Evolutionary conservation across 768 basidiomycete genomes (phyloP).

Genomic region (Lentinula boryana): DNA sequence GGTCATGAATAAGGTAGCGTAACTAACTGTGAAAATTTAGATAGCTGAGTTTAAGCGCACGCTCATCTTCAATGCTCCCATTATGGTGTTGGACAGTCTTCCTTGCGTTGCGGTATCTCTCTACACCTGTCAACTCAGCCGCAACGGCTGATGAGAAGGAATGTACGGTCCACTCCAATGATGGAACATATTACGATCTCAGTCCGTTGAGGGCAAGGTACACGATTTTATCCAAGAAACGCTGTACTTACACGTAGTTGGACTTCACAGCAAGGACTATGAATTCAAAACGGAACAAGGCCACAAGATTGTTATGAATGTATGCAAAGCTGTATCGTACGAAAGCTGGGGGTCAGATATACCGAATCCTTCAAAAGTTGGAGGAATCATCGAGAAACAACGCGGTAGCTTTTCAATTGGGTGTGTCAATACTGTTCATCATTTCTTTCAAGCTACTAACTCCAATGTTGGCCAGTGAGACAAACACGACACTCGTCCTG

Average conservation of each 20-base stretch:
- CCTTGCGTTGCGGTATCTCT: not conserved
- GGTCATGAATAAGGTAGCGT: too few species aligned
- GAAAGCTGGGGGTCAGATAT: constrained; percentile 57
- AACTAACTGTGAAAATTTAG: too few species aligned
- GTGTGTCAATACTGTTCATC: constrained; percentile 27
- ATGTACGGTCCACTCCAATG: constrained; percentile 51
- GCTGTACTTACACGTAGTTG: constrained; percentile 6
- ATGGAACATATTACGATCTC: constrained; percentile 61
- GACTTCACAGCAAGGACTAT: constrained; percentile 55
- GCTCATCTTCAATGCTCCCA: not conserved
- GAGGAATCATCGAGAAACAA: constrained; percentile 51
- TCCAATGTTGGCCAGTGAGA: constrained; percentile 29
- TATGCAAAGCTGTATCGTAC: constrained; percentile 50
- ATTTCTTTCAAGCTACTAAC: not conserved
- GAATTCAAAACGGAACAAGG: constrained; percentile 42
- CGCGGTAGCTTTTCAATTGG: constrained; percentile 73
- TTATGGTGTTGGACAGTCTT: not conserved
- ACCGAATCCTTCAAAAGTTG: constrained; percentile 47
- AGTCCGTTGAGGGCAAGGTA: constrained; percentile 57
- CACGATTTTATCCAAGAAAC: constrained; percentile 10
- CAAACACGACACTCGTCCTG: constrained; percentile 55
- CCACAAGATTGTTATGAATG: constrained; percentile 49
- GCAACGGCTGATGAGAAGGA: constrained; percentile 34
- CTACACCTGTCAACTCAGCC: not conserved
- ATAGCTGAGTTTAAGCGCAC: not conserved